These are phyloP conservation scores for Botrytis medusae DNA, from an alignment of 2,329 filamentous ascomycete species.

Conservation along the genomic window DNA sequence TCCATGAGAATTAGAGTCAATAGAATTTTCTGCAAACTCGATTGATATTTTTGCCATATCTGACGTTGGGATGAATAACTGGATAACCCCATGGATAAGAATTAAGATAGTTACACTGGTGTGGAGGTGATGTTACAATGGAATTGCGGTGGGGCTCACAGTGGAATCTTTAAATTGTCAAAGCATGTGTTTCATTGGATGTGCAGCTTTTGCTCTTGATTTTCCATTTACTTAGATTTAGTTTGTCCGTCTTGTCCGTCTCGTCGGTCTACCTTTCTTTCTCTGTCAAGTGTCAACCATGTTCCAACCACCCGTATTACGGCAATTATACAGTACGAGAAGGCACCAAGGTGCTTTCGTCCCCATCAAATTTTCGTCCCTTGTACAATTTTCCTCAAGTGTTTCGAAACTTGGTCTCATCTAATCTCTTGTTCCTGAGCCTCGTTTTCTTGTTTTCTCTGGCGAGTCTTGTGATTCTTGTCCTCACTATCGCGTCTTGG, in stretches of 20 bases:
- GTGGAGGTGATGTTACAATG: constrained; percentile 10
- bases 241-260: not conserved
- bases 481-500: not conserved
- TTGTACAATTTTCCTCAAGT: not conserved
- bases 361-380: not conserved
- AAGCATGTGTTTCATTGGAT: not conserved
- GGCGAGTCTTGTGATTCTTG: not conserved
- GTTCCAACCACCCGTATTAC: not conserved
- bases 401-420: not conserved
- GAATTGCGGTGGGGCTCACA: not conserved
- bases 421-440: not conserved
- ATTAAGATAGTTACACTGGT: not conserved
- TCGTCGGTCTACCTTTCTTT: not conserved
- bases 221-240: not conserved
- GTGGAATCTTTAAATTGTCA: not conserved
- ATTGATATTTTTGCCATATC: not conserved
- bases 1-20: not conserved
- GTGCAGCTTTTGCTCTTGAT: not conserved
- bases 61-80: not conserved
- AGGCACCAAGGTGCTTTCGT: not conserved
- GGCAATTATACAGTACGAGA: not conserved
- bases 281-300: not conserved
- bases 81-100: not conserved
- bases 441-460: not conserved
- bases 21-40: not conserved